A percentile compares a stretch with the other conserved stretches of the same genome.
Evolutionary conservation across 495 filamentous ascomycete genomes (phyloP).

Genomic region (Clavariopsis aquatica): DNA sequence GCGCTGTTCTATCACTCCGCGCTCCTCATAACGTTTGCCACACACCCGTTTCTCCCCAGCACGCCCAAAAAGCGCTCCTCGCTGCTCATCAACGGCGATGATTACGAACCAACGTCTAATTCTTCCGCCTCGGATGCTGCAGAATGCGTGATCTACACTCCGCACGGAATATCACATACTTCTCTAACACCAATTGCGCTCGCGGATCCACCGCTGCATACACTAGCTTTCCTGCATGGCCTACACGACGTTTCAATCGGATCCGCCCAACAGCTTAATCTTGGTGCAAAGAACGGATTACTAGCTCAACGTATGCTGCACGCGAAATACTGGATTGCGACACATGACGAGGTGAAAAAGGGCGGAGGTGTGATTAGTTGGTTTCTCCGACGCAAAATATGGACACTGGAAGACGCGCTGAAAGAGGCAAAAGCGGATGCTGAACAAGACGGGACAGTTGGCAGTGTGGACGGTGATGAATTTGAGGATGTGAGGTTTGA

Average conservation of each 20-base stretch:
- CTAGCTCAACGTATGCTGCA: constrained; percentile 50
- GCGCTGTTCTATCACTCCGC: constrained; percentile 57
- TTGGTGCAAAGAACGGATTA: constrained; percentile 57
- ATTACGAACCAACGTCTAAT: constrained; percentile 1
- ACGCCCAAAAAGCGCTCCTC: constrained; percentile 27
- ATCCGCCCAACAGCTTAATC: constrained; percentile 53
- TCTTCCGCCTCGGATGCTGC: constrained; percentile 29
- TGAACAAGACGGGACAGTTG: constrained; percentile 30
- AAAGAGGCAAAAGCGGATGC: constrained; percentile 39
- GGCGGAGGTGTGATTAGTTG: constrained; percentile 53
- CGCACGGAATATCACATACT: constrained; percentile 53
- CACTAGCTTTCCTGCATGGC: constrained; percentile 57
- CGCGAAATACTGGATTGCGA: constrained; percentile 59
- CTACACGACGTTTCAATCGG: constrained; percentile 55
- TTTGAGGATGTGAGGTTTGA: constrained; percentile 44
- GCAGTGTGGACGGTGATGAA: constrained; percentile 26
- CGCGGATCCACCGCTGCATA: constrained; percentile 48
- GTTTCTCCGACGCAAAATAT: constrained; percentile 51
- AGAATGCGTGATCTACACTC: constrained; percentile 59
- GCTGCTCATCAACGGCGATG: constrained; percentile 16
- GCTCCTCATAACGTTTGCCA: constrained; percentile 52
- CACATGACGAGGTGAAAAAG: constrained; percentile 60
- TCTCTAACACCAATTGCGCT: constrained; percentile 43
- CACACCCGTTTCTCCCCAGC: constrained; percentile 14
- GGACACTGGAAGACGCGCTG: constrained; percentile 52